Evolutionary conservation across 371 early-diverging fungal species (phyloP), one percentile per base, ranked within the genome.

Genomic region (Batkoa obscura): DNA sequence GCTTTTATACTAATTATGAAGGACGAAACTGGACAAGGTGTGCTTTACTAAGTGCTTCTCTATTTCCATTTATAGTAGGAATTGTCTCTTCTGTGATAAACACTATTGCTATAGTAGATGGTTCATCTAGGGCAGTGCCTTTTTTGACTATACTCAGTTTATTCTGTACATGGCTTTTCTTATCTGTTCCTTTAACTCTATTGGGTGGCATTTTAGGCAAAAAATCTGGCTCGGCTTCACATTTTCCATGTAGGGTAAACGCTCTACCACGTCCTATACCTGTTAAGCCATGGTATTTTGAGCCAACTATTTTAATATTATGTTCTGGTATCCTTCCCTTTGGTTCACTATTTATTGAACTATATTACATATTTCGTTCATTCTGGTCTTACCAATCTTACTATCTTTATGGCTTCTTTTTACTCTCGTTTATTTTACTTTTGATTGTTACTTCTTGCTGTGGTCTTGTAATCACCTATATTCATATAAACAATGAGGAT

Each of bases 341-440:
- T 64, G 83, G 72, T 0, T 77, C 83, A 0, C 82, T 88, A 55
- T 90, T 88, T 62, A 84, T 90, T 62, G 90, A 90, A 71, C 75
- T 87, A 55, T 87, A 86, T 61, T 90, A 84, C 60, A 68, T 90
- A 57, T 86, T 86, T 64, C 77, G 85, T 23, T 83, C 85, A 0
- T 86, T 89, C 61, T 89, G 87, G 87, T 72, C 76, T 10, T 82
- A 83, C 71, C 83, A 80, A 67, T 77, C 81, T 47, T 89, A 86
- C 61, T 86, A 86, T 58, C 84, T 89, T 9, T 89, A 84, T 68
- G 86, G 89, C 0, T 85, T 87, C 56, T 77, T 85, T 70, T 58
- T 87, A 55, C 66, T 86, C 4, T 83, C 85, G 0, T 81, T 85
- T 60, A 53, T 74, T 0, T 79, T 88, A 47, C 66, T 89, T 50